Evolutionary conservation across 306 rosid species (phyloP).

Genomic region (Quercus alba): DNA sequence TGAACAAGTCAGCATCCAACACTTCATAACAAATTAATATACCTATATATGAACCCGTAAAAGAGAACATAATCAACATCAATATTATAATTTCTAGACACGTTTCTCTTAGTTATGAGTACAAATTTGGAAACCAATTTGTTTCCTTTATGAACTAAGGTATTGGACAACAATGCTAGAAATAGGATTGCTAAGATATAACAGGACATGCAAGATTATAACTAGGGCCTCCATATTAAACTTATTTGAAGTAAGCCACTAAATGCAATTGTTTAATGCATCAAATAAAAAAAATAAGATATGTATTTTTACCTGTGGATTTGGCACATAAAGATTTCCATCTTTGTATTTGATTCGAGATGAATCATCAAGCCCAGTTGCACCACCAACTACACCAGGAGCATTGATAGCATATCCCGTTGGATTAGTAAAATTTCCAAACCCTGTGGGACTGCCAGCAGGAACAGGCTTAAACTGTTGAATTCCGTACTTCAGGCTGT

Average conservation of each 20-base stretch:
- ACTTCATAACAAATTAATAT: background rate
- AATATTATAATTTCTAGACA: background rate
- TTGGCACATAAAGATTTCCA: slow-evolving; percentile 78
- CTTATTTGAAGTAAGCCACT: background rate
- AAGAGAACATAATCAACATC: background rate
- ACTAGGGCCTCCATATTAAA: background rate
- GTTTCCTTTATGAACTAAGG: background rate
- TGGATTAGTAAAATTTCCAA: slow-evolving; percentile 75
- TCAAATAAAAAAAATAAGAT: background rate
- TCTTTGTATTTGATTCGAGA: slow-evolving; percentile 92
- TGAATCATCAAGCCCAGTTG: slow-evolving; percentile 79
- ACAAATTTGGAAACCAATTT: background rate
- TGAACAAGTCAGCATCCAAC: background rate
- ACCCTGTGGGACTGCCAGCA: slow-evolving; percentile 78
- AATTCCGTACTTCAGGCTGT: slow-evolving; percentile 82
- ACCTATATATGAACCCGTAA: background rate
- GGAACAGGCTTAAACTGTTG: slow-evolving; percentile 95
- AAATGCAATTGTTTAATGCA: background rate
- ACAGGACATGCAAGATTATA: background rate
- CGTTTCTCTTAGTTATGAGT: background rate
- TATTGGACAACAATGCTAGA: background rate
- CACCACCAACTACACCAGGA: slow-evolving; percentile 88
- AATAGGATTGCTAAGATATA: background rate
- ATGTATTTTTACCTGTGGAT: slow-evolving; percentile 69
- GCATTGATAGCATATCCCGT: slow-evolving; percentile 79